Evolutionary conservation across 139 green algal genomes (phyloP).

Genomic region (Tetradesmus obliquus): DNA sequence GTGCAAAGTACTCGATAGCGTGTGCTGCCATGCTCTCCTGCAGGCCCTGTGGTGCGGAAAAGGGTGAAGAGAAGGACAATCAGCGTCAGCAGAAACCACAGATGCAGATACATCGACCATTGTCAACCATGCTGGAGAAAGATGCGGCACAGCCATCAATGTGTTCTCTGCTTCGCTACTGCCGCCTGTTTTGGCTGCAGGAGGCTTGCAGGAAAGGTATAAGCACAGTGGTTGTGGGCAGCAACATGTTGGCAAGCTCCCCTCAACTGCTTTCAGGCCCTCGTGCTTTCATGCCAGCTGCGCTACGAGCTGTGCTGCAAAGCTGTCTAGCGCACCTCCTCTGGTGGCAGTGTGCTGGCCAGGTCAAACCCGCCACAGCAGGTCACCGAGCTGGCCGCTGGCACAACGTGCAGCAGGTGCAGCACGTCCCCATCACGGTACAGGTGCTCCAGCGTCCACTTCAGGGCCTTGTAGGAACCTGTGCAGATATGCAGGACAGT

Average conservation of each 20-base stretch:
- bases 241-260: no score
- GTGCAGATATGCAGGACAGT: not conserved
- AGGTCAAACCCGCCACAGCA: constrained; percentile 11
- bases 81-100: not conserved
- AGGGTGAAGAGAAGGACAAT: not conserved
- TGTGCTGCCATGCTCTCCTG: constrained; percentile 36
- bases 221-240: no score
- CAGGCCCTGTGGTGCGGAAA: not conserved
- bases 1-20: constrained; percentile 16
- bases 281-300: not conserved
- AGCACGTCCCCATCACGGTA: constrained; percentile 41
- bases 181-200: not conserved
- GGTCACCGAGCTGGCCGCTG: constrained; percentile 12
- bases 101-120: not conserved
- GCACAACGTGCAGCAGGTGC: constrained; percentile 42
- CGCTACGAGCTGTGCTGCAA: not conserved
- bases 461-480: constrained; percentile 38
- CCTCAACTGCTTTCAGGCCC: no score
- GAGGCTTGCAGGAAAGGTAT: not conserved
- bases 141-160: not conserved
- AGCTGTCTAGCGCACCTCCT: not conserved
- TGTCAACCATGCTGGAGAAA: no score
- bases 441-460: constrained; percentile 39
- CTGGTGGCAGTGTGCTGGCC: constrained; percentile 10
- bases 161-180: no score